Evolutionary conservation across 2,329 filamentous ascomycete genomes (phyloP), one percentile per base, ranked within the genome.

Genomic region (Phaeosphaeriaceae sp.): DNA sequence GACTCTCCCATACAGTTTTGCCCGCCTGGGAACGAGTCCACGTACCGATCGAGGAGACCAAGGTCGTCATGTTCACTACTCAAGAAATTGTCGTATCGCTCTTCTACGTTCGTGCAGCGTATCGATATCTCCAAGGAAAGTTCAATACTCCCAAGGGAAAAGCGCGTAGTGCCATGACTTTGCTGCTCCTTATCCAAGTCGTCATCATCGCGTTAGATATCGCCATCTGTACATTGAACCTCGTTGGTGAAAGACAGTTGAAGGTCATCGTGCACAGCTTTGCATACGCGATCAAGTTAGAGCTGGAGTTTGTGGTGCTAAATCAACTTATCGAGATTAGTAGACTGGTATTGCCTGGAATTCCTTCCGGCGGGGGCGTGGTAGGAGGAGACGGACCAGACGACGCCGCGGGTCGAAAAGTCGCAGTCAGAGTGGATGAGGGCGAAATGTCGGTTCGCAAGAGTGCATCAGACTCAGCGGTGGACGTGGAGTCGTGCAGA

Each of bases 221-320:
- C 17, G 40, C 54, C 22, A 47, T 66, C 15, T 53, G 61, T 9
- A 43, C 40, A 5, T 35, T 64, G 32, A 56, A 66, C 23, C 61
- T 55, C 43, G 35, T 26, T 19, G 55, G 53, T 9, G 48, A 55
- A 13, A 26, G 56, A 13, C 30, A 44, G 44, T 35, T 67, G 32
- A 58, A 61, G 53, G 40, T 50, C 1, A 68, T 71, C 3, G 59
- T 74, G 35, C 77, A 78, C 55, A 66, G 55, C 21, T 75, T 79
- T n/a, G 70, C 77, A 15, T 80, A 80, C 63, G 73, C 74, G 53
- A 63, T 79, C 52, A 80, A 80, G 64, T 70, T 84, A 23, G 82
- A 84, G 63, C 76, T 85, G 17, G 85, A 86, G 67, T 80, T 81
- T 58, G 79, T 82, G n/a, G 79, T 86, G 49, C 71, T 87, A 22